Conservation (phyloP, 257 asterid species). For the Ehretia macrophylla region DNA sequence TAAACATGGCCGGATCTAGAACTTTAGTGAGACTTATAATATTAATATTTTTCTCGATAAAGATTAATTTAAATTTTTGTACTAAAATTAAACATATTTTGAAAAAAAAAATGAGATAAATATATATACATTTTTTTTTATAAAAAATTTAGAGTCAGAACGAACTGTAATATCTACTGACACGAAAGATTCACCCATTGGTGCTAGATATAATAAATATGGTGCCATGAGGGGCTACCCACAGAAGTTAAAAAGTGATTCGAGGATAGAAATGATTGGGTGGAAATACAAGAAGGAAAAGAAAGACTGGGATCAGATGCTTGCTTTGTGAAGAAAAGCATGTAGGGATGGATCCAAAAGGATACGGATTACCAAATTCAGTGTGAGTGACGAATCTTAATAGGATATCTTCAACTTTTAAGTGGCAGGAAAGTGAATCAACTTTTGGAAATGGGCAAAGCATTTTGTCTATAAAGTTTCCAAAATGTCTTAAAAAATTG, state of each 20-base stretch:
- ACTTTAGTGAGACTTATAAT: too few species aligned
- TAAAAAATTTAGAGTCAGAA: too few species aligned
- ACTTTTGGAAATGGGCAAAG: background rate
- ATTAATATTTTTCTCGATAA: too few species aligned
- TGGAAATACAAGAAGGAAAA: background rate
- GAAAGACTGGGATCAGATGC: conserved; percentile 16
- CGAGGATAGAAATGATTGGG: background rate
- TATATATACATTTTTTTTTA: too few species aligned
- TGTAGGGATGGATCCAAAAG: conserved; percentile 3
- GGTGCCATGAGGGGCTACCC: too few species aligned
- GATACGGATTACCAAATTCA: background rate
- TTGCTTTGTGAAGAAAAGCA: conserved; percentile 9
- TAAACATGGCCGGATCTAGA: too few species aligned
- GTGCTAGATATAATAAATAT: too few species aligned
- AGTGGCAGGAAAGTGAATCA: background rate
- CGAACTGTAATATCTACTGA: too few species aligned
- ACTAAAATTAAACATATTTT: too few species aligned
- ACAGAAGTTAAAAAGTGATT: conserved; percentile 7
- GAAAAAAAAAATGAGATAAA: too few species aligned
- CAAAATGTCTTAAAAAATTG: background rate
- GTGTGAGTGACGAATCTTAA: background rate
- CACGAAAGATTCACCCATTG: too few species aligned
- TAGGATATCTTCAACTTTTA: background rate
- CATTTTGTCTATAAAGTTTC: background rate
- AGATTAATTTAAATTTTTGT: too few species aligned